Base-by-base conservation (phyloP, 2,329 filamentous ascomycete species). In the Cyclaneusma minus region DNA sequence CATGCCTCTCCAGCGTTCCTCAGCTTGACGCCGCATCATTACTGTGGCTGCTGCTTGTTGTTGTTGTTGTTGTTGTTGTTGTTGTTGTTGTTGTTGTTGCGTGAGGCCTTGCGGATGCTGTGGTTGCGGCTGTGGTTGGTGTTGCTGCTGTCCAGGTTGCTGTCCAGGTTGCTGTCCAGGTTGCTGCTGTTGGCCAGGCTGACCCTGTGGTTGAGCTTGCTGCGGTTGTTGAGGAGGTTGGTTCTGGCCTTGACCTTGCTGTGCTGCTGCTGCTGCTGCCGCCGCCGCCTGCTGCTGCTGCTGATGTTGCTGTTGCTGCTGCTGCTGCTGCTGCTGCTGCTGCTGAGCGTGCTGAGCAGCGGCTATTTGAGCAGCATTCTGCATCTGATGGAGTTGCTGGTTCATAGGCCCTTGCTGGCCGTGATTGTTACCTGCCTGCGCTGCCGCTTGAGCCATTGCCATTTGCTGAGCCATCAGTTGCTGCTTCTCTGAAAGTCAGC, bases 321-420 rank as follows among this genome's bases (percentile, higher is more conserved):
- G 43, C 22, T 51, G 48, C 14, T 48, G 45, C 17, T 48, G 47
- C 28, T 47, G 45, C 21, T 44, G 43, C 17, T 48, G 46, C 18
- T 39, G 31, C 25, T 30, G 32, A 5, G 28, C 30, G 18, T 20
- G 18, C n/a, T 20, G 8, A 8, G 18, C 18, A 20, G 8, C 18
- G 18, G 18, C 18, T 20, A 11, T 2, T 34, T 29, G 43, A 22
- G 55, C 53, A 7, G 47, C 52, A 31, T 56, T 54, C 28, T 60
- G 58, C 33, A 62, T 47, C 23, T 41, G 50, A 26, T 52, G 54
- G 33, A 64, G 45, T 28, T 53, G 54, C 33, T 62, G 61, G 18
- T 51, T 60, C 50, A 66, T 61, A 28, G 51, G 56, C 40, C 55
- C 54, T 14, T 48, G 54, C 34, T 68, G 64, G 12, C 56, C 57